Evolutionary conservation across 169 alveolate species (phyloP), one percentile per base, ranked within the genome.

Genomic region (Eimeria acervulina): DNA sequence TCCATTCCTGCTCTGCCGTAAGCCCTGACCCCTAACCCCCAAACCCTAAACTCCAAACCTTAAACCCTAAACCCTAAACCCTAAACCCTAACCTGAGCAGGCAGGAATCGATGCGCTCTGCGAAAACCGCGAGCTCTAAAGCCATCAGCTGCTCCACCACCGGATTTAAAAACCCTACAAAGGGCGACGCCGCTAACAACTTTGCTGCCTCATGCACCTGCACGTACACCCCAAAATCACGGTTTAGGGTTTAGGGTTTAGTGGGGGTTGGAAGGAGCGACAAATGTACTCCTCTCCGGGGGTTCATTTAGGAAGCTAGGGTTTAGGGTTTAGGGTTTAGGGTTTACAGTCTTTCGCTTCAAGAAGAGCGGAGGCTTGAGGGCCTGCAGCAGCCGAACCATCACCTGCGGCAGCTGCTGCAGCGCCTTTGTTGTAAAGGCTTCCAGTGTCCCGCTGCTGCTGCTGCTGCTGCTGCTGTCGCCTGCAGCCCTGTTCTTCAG

Each of bases 141-240:
- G 90, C 28, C 90, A 81, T 81, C 72, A 81, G 90, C 70, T 36
- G 70, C 42, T 81, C 90, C 28, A 81, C 90, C 7, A 81, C 90
- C 1, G 90, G 90, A 15, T 59, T 81, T 13, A 81, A 63, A 7
- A 72, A 31, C 13, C n/a, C 68, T 1, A 81, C 90, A 44, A 44
- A 81, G 33, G 95, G 90, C 4, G 95, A 92, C 1, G 95, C 83
- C 2, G 87, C 91, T 19, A 92, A 81, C 70, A 92, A 70, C 52
- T 92, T 92, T 51, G 87, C 91, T 10, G 95, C 83, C 81, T 92
- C 95, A 72, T 92, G 95, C 26, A 81, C 90, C 90, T 81, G 90
- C 72, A 44, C 31, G 31, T 10, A 40, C 44, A 47, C 47, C 66
- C 90, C 70, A 26, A 42, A 44, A 28, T 28, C 61, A 42, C 15